These are phyloP conservation scores for Chenopodium berlandieri DNA, from an alignment of 148 eudicot species.

Conservation along the genomic window DNA sequence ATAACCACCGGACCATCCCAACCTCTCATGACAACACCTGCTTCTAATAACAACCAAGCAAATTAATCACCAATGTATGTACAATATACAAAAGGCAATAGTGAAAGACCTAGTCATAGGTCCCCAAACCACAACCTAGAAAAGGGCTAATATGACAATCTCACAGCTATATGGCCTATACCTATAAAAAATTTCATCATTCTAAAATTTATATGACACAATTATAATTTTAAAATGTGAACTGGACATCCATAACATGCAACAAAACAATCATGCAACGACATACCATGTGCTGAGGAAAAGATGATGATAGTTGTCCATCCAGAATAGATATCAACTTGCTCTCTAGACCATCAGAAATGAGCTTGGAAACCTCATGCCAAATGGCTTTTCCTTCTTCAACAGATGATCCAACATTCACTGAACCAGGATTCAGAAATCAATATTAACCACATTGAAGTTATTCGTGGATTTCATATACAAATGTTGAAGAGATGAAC, in stretches of 20 bases:
- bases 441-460: constrained; percentile 8
- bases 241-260: neutral
- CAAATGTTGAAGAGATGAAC: neutral
- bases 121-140: no score
- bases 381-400: constrained; percentile 38
- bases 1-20: neutral
- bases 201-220: neutral
- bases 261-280: neutral
- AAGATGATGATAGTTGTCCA: constrained; percentile 47
- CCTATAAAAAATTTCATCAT: neutral
- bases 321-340: constrained; percentile 55
- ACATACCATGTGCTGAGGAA: constrained; percentile 82
- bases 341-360: constrained; percentile 77
- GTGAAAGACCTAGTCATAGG: no score
- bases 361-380: constrained; percentile 54
- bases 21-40: no score
- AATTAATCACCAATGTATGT: no score
- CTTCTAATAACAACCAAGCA: no score
- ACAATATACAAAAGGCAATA: no score
- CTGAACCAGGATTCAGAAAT: constrained; percentile 42
- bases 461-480: neutral
- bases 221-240: neutral
- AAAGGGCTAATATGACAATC: neutral
- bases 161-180: neutral
- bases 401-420: constrained; percentile 47